Evolutionary conservation across 163 green algal species (phyloP).

Genomic region (Volvox carteri): DNA sequence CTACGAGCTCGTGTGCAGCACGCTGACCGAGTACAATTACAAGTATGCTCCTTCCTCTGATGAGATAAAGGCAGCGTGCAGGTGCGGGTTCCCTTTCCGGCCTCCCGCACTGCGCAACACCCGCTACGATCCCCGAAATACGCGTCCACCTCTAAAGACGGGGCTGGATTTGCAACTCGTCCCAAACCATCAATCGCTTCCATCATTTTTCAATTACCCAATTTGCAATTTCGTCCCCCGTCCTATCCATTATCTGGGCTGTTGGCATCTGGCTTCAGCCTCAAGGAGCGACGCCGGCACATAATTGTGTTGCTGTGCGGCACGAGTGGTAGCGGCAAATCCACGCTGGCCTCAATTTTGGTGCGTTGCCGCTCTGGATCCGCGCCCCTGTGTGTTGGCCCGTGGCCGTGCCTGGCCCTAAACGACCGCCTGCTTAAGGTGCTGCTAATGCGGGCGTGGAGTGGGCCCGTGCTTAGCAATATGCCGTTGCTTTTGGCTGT

Average conservation of each 20-base stretch:
- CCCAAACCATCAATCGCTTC: too few relatives aligned
- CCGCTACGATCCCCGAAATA: too few relatives aligned
- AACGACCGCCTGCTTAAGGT: too few relatives aligned
- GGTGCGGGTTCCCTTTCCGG: conserved; percentile 44
- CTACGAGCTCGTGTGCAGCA: conserved; percentile 60
- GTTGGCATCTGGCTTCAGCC: conserved; percentile 23
- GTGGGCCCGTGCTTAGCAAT: too few relatives aligned
- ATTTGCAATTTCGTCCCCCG: too few relatives aligned
- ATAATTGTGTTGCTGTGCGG: conserved; percentile 93
- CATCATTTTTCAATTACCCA: too few relatives aligned
- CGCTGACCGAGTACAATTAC: conserved; percentile 70
- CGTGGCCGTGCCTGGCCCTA: too few relatives aligned
- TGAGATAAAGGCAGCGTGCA: conserved; percentile 73
- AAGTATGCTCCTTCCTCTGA: conserved; percentile 61
- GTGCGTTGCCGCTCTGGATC: conserved; percentile 64
- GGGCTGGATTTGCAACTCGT: too few relatives aligned
- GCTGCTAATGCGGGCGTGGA: too few relatives aligned
- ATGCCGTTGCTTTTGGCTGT: too few relatives aligned
- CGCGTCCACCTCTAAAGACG: too few relatives aligned
- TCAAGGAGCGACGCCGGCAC: conserved; percentile 76
- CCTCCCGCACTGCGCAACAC: background rate
- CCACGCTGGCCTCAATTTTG: conserved; percentile 94
- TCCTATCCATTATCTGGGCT: background rate
- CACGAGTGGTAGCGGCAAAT: conserved; percentile 96
- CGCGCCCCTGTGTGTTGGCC: too few relatives aligned